Base-by-base conservation (phyloP, 1,284 basidiomycete genomes). In the Singerocomus rubriflavus region DNA sequence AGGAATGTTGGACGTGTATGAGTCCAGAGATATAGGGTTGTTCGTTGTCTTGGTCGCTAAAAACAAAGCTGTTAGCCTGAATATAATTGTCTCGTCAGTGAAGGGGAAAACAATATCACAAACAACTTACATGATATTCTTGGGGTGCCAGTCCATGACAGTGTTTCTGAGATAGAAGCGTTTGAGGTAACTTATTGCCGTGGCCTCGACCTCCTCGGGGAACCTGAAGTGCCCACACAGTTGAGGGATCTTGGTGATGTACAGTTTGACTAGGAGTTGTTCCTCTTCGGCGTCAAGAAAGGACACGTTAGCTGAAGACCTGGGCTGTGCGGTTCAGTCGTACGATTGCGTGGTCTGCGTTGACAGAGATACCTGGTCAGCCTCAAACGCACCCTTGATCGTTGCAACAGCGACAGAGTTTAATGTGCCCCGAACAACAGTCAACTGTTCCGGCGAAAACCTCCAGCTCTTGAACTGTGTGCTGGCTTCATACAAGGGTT, bases 61-160 rank as follows among this genome's bases (percentile, higher is more conserved):
- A 64, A 97, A 99, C 33, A 99, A 76, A 30, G 93, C 87, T 2
- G 96, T 98, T 45, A 98, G 78, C 93, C 95, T 98, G 43, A 36
- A 43, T 41, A 16, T 10, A 31, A 34, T 50, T 29, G 53, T 29
- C 32, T 56, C 38, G 47, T 52, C 30, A 44, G 34, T n/a, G 44
- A 52, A 3, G 26, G 48, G 35, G 39, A 26, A 34, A 31, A 12
- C 25, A 10, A 30, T 29, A 4, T 16, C 25, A 44, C n/a, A 48
- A 17, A 46, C n/a, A 26, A 71, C 88, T 46, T 66, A 97, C 96
- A 99, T 98, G 64, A 99, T 92, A 61, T 91, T 91, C 72, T 97
- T 97, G 0, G 96, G 97, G 71, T 99, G 97, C 84, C 93, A 98
- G 66, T 99, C 95, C 94, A 99, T 98, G 47, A 94, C 93, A 2